Evolutionary conservation across 495 filamentous ascomycete species (phyloP), one percentile per base, ranked within the genome.

Genomic region (Aspergillus cavernicola): DNA sequence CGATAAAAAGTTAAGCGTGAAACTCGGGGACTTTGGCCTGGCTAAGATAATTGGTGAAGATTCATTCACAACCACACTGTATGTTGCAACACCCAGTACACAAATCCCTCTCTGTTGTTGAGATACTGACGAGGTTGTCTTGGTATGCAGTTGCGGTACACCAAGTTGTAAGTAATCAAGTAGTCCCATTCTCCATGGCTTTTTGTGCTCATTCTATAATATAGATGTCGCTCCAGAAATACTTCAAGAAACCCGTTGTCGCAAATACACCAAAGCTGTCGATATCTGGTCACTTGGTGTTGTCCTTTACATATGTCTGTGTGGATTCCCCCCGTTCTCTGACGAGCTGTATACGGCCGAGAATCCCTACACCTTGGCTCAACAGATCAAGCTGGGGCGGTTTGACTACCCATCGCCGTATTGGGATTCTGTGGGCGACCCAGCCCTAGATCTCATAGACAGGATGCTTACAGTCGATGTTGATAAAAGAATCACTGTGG

Each of bases 41-140:
- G 93, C 95, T 19, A 99, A 99, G 67, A 97, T 97, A 57, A 96
- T 97, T 63, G 95, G 95, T 23, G 95, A 97, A 66, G 90, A 97
- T 58, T 97, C 92, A 2, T 99, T 99, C 62, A 97, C 95, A 7
- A 97, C 93, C 3, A 97, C 95, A 0, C 74, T 99, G 65, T 86
- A 73, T 69, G 82, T 75, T 40, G 26, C 28, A 33, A 33, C 6
- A 48, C 23, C 24, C 3, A 50, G 6, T 6, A n/a, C 19, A 9
- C 31, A 20, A 18, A 23, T 1, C 40, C 9, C 13, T 10, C 15
- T 31, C 26, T 5, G 11, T 22, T 22, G 6, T 33, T 8, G 37
- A 61, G 61, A 59, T n/a, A 32, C 33, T 47, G 24, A 51, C 31
- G 8, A 24, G 23, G 3, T 20, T 60, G 29, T 29, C 38, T 2